phyloP scores from a whole-genome alignment of 1,284 basidiomycete species.

The Ganoderma boninense region DNA sequence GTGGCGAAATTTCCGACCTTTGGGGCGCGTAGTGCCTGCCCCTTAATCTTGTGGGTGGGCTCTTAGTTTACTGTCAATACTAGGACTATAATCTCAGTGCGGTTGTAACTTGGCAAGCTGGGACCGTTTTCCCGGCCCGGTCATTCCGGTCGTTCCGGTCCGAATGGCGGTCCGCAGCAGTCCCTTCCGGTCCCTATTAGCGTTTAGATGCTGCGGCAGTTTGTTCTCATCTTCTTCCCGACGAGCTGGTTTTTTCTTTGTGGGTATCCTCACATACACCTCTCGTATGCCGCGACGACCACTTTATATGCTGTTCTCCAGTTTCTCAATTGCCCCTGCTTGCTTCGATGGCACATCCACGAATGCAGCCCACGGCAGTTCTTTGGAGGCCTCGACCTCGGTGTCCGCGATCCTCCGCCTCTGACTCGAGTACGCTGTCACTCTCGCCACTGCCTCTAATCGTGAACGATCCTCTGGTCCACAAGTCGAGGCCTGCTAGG shows the following conservation, averaged over 20 bases:
- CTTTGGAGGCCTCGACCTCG: too few relatives aligned
- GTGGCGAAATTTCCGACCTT: too few relatives aligned
- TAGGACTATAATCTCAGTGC: too few relatives aligned
- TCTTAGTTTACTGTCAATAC: too few relatives aligned
- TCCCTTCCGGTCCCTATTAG: neutral
- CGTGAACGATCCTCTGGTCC: neutral
- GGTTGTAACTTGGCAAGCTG: too few relatives aligned
- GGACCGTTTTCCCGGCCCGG: too few relatives aligned
- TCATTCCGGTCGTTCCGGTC: too few relatives aligned
- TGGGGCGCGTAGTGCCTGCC: too few relatives aligned
- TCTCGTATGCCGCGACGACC: neutral
- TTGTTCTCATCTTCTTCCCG: neutral
- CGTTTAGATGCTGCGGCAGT: too few relatives aligned
- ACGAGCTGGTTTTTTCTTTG: neutral
- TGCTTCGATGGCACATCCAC: neutral
- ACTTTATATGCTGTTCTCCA: neutral
- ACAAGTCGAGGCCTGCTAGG: neutral
- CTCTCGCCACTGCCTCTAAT: neutral
- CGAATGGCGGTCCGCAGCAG: neutral
- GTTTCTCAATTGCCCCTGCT: neutral
- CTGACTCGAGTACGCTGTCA: neutral
- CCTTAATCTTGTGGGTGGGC: too few relatives aligned
- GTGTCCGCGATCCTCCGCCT: neutral
- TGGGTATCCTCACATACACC: neutral
- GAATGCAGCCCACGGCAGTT: too few relatives aligned